Base-by-base conservation (phyloP, 495 filamentous ascomycete genomes). In the Lichenothelia convexa region DNA sequence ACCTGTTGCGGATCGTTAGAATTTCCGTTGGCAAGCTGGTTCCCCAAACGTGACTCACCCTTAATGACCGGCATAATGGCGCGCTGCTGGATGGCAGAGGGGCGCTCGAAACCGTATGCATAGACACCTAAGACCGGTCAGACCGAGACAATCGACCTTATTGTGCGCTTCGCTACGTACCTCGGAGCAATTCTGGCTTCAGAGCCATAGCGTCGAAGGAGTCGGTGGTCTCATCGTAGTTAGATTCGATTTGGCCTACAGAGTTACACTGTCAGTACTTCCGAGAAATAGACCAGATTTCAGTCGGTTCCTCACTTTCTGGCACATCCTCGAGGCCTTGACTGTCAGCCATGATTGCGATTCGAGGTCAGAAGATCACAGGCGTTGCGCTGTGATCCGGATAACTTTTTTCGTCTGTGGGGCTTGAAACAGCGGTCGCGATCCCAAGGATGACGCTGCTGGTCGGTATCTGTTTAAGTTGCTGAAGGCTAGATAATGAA, bases 211-310 rank as follows among this genome's bases (percentile, higher is more conserved):
- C 70, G 64, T 97, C 89, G 62, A 97, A 97, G 40, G 85, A 92
- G 63, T 99, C 89, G 59, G 86, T 89, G 51, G 87, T 82, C 73
- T 99, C 91, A 73, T 99, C 89, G 66, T 99, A 99, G 80, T 95
- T 99, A 54, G 86, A 93, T 68, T 95, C 89, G 68, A 99, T 95
- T 67, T 86, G 80, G 57, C 80, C 91, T 92, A 63, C 54, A 53
- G 34, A 30, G 34, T 35, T 30, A 39, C 23, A 29, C 23, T 13
- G 15, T 2, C 9, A 29, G 24, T 11, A 29, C 24, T 29, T 2
- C 15, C 1, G 15, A 11, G 9, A 11, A 13, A 9, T 29, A 13
- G 2, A 13, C 1, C 9, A 9, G 24, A 29, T 13, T 29, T 13
- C 1, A 29, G 24, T 2, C 2, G 9, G 24, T 29, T 45, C 18